Evolutionary conservation across 192 early-diverging fungal species (phyloP), one percentile per base, ranked within the genome.

Genomic region (Rhizophagus clarus): DNA sequence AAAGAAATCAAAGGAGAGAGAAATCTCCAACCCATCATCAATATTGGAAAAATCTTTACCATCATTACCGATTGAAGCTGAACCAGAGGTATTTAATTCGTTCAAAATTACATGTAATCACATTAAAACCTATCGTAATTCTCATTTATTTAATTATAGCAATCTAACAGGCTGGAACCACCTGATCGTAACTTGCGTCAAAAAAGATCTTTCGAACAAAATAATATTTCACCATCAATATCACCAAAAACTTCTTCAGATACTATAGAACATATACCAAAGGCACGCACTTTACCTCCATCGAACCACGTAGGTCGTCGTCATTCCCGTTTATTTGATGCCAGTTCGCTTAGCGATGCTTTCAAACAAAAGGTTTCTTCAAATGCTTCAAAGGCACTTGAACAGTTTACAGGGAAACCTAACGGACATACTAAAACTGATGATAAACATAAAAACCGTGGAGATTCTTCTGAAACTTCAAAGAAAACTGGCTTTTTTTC

Each of bases 11-110:
- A 60, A 62, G 56, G 61, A 80, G 63, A 63, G 77, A 34, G 60
- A 81, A 14, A 72, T 45, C 24, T 20, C 24, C 28, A 37, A 71
- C 22, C 60, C 68, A 22, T 56, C 51, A 51, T 26, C 26, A 20
- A 17, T 61, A 63, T 37, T 72, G 12, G 82, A 83, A 66, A 83
- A 83, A 77, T 77, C 80, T 60, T 60, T 83, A 28, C 82, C 82
- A 22, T 83, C 80, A 12, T 66, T 83, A 51, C 82, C 82, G 6
- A 8, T 31, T 7, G 79, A 83, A 22, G 56, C 31, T 37, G 49
- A 74, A n/a, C 8, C n/a, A 32, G 17, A 78, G 42, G 76, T 67
- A 66, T 15, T 2, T 22, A 32, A 32, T 34, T 45, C 11, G 28
- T 68, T 28, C 2, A 34, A 28, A 68, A 4, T 29, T 26, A 15